Conservation (phyloP, 495 filamentous ascomycete genomes). For the Hypoxylon fragiforme region DNA sequence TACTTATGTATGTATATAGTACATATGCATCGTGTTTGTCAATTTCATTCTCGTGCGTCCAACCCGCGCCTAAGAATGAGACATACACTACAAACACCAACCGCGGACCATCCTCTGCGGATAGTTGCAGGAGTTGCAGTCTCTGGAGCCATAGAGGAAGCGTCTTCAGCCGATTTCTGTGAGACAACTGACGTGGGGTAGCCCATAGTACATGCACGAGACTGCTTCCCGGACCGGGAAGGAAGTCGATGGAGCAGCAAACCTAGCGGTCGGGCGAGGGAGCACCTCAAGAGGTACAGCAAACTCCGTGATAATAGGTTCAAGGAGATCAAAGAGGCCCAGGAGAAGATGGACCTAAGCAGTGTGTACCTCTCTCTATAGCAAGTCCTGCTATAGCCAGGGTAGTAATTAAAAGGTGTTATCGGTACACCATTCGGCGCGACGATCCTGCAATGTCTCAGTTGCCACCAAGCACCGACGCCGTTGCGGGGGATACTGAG, state of each 20-base stretch:
- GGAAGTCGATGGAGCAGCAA: constrained; percentile 13
- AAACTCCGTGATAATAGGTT: constrained; percentile 5
- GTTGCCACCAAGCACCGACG: constrained; percentile 4
- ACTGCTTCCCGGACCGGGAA: constrained; percentile 15
- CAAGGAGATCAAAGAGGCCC: not conserved
- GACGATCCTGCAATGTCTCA: constrained; percentile 23
- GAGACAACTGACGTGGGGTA: constrained; percentile 29
- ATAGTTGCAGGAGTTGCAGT: constrained; percentile 32
- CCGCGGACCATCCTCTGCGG: constrained; percentile 19
- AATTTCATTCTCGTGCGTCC: constrained; percentile 24
- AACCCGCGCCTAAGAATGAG: constrained; percentile 26
- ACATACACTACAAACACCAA: constrained; percentile 19
- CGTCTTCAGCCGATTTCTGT: constrained; percentile 28
- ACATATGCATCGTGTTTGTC: too few relatives aligned
- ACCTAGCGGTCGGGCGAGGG: constrained; percentile 21
- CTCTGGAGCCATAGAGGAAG: constrained; percentile 28
- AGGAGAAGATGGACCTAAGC: too few relatives aligned
- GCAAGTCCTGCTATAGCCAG: not conserved
- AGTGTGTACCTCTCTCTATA: not conserved
- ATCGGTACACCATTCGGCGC: constrained; percentile 12
- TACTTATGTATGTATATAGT: too few relatives aligned
- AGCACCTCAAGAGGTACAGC: constrained; percentile 7
- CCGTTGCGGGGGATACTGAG: constrained; percentile 17
- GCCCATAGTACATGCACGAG: constrained; percentile 18
- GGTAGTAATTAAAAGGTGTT: constrained; percentile 8